A percentile compares a stretch with the other conserved stretches of the same genome.
Conservation (phyloP, 2,329 filamentous ascomycete species). For the Xylariaceae sp. region DNA sequence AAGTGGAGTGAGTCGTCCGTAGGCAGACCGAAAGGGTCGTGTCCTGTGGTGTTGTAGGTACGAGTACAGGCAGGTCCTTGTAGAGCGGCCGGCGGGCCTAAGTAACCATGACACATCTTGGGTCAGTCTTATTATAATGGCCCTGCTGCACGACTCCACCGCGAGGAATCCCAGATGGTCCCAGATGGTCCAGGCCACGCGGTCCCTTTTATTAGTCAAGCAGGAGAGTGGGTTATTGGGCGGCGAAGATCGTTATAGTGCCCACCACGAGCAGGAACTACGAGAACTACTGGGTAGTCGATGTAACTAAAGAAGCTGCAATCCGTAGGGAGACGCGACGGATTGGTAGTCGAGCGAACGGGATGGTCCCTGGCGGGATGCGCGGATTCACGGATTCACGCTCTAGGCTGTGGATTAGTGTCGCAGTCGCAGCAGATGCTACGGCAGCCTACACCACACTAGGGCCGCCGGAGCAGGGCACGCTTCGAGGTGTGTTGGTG, state of each 20-base stretch:
- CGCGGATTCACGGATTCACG: neutral
- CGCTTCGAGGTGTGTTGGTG: neutral
- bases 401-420: neutral
- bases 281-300: neutral
- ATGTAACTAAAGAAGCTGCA: neutral
- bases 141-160: neutral
- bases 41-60: neutral
- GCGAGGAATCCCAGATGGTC: neutral
- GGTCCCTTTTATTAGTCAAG: neutral
- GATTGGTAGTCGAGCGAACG: neutral
- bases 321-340: neutral
- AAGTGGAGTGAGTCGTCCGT: neutral
- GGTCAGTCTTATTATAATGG: neutral
- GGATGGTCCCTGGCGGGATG: neutral
- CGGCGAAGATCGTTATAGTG: neutral
- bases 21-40: too few relatives aligned
- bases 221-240: neutral
- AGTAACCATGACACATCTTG: neutral
- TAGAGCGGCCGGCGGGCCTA: neutral
- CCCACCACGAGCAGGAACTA: neutral
- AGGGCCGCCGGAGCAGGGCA: neutral
- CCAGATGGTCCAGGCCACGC: neutral
- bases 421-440: too few relatives aligned
- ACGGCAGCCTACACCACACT: too few relatives aligned
- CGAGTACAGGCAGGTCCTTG: neutral